phyloP scores from a whole-genome alignment of 202 grass and related monocot species.

The Eragrostis tef region DNA sequence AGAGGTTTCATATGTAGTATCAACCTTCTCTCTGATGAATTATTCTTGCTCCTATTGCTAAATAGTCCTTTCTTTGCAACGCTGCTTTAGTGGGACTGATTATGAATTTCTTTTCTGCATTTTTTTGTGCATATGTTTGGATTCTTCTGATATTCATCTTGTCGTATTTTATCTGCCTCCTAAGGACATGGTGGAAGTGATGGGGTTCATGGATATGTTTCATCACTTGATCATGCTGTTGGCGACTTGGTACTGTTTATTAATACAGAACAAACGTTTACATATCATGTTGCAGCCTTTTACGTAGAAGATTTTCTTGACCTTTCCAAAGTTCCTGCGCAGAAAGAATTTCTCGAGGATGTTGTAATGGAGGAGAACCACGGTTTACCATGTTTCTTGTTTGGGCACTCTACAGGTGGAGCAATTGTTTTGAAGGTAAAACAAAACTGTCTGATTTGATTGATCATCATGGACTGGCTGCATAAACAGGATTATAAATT shows the following conservation, averaged over 20 bases:
- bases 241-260: conserved; percentile 71
- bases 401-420: conserved; percentile 93
- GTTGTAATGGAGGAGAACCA: conserved; percentile 62
- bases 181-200: conserved; percentile 97
- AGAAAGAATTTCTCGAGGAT: conserved; percentile 86
- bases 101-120: conserved; percentile 8
- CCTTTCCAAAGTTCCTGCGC: conserved; percentile 23
- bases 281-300: conserved; percentile 1
- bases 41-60: not conserved
- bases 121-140: not conserved
- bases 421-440: conserved; percentile 97
- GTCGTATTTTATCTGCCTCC: conserved; percentile 32
- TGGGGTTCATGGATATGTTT: conserved; percentile 94
- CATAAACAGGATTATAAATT: conserved; percentile 24
- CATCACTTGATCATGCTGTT: conserved; percentile 91
- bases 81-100: not conserved
- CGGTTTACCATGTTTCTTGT: conserved; percentile 83
- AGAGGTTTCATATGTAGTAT: not conserved
- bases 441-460: not conserved
- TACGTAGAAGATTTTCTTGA: conserved; percentile 13
- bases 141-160: conserved; percentile 39
- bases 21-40: not conserved
- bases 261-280: conserved; percentile 19
- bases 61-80: not conserved
- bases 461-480: not conserved